These are phyloP conservation scores for Suillus spraguei DNA, from an alignment of 768 basidiomycete genomes.

Conservation along the genomic window DNA sequence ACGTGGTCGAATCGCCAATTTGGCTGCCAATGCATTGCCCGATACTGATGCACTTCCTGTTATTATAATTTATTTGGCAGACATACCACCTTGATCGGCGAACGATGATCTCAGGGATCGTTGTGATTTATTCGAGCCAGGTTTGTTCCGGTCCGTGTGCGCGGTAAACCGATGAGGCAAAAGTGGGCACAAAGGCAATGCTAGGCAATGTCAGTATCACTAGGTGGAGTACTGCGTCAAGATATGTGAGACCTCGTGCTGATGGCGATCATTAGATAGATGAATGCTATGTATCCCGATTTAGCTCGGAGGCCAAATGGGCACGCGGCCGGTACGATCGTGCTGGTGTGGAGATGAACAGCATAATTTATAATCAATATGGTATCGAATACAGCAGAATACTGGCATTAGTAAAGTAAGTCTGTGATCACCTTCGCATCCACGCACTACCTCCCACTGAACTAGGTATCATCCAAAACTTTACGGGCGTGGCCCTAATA, in stretches of 20 bases:
- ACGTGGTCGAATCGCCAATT: neutral
- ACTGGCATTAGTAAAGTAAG: conserved; percentile 8
- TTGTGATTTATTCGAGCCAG: neutral
- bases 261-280: neutral
- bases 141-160: neutral
- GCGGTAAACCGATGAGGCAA: neutral
- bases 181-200: neutral
- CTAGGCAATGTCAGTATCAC: neutral
- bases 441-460: neutral
- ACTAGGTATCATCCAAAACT: neutral
- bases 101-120: neutral
- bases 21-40: neutral
- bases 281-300: neutral
- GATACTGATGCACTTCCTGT: neutral
- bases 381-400: conserved; percentile 5
- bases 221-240: neutral
- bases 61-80: neutral
- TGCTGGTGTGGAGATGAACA: neutral
- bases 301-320: neutral
- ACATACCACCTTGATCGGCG: neutral
- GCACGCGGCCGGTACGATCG: neutral
- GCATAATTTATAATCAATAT: neutral
- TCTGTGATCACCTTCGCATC: neutral
- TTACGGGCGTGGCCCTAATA: conserved; percentile 50
- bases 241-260: neutral